Evolutionary conservation across 176 grass and related monocot species (phyloP).

Genomic region (Musa beccarii): DNA sequence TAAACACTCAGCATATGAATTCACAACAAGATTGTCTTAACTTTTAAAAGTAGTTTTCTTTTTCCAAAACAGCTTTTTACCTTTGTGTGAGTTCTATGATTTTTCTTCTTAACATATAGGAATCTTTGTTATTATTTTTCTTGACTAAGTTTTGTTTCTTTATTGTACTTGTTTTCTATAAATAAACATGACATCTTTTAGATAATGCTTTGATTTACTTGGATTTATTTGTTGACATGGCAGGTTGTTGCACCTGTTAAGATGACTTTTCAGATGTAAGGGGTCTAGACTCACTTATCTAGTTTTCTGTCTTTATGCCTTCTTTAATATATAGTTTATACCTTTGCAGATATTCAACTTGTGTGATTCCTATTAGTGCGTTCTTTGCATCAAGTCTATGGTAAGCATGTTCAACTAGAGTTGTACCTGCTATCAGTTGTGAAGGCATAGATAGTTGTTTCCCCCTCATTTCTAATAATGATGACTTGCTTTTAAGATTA

Average conservation of each 20-base stretch:
- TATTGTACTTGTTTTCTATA: too few species aligned
- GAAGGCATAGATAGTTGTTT: too few species aligned
- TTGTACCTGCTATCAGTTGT: too few species aligned
- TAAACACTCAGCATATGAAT: too few species aligned
- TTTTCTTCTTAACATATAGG: too few species aligned
- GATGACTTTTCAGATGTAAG: constrained; percentile 99
- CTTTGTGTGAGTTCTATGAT: too few species aligned
- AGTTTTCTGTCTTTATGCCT: not conserved
- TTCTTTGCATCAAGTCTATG: constrained; percentile 98
- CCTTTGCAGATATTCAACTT: constrained; percentile 86
- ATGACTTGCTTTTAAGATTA: not conserved
- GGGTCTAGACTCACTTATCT: not conserved
- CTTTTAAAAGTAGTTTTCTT: too few species aligned
- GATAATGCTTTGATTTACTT: not conserved
- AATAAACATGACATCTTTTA: not conserved
- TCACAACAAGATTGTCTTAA: too few species aligned
- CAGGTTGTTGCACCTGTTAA: constrained; percentile 98
- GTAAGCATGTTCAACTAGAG: constrained; percentile 32
- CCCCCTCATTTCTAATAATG: not conserved
- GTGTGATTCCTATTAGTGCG: constrained; percentile 96
- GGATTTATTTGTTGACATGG: constrained; percentile 23
- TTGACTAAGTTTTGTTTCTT: too few species aligned
- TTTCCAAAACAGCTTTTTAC: too few species aligned
- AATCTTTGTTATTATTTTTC: too few species aligned
- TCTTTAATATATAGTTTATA: constrained; percentile 15